Conservation (phyloP, 345 rosid genomes). For the Eucalyptus globulus region DNA sequence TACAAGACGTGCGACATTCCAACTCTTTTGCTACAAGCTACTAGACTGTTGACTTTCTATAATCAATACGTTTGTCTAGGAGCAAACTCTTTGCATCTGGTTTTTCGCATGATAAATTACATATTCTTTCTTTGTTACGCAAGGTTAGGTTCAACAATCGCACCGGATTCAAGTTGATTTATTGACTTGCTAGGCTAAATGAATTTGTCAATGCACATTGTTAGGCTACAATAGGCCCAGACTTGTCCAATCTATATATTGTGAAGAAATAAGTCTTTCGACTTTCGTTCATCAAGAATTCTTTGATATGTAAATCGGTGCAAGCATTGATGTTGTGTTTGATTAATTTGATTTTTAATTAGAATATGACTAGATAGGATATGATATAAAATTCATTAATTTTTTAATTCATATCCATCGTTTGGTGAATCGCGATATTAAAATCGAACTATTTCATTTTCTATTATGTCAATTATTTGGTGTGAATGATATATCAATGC, state of each 20-base stretch:
- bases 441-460: no score
- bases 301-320: fast-evolving
- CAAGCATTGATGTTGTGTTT: neutral
- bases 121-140: neutral
- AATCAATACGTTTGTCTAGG: neutral
- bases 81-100: neutral
- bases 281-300: neutral
- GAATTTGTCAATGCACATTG: neutral
- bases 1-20: neutral
- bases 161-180: neutral
- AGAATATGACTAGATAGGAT: fast-evolving
- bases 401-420: fast-evolving
- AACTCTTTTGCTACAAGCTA: neutral
- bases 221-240: fast-evolving
- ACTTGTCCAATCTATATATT: neutral
- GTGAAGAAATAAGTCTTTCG: neutral
- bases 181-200: neutral
- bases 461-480: no score
- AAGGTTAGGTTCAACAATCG: neutral
- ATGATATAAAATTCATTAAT: no score
- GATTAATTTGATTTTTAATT: no score
- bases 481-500: neutral
- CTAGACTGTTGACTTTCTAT: neutral
- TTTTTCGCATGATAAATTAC: neutral
- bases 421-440: no score